Conservation (phyloP, 2,329 filamentous ascomycete species). For the Alternaria arborescens region DNA sequence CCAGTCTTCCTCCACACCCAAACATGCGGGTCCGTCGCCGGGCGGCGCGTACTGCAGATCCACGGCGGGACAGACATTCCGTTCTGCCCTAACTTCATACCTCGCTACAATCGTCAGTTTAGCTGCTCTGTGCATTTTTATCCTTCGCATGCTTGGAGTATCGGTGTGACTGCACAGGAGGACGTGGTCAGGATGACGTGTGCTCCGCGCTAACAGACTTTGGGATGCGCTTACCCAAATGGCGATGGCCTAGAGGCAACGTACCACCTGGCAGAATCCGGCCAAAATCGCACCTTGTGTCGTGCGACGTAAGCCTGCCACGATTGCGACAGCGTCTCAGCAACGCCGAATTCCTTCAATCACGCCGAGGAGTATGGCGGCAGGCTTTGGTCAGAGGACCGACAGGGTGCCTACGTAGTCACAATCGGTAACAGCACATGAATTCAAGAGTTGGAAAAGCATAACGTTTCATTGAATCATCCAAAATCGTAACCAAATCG, state of each 20-base stretch:
- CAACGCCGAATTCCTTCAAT: not conserved
- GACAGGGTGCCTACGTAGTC: not conserved
- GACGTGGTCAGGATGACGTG: constrained; percentile 1
- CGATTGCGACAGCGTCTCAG: not conserved
- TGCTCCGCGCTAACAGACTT: not conserved
- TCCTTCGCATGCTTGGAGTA: not conserved
- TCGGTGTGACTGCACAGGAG: not conserved
- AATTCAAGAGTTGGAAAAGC: not conserved
- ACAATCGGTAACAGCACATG: not conserved
- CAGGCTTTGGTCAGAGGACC: not conserved
- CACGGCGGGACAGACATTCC: not conserved
- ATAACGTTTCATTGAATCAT: constrained; percentile 8
- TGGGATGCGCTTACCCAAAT: not conserved
- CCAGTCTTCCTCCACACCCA: not conserved
- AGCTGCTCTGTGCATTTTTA: not conserved
- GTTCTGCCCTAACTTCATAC: not conserved
- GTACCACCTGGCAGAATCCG: not conserved
- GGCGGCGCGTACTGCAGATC: not conserved
- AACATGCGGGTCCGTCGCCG: not conserved
- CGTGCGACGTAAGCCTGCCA: not conserved
- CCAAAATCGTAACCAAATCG: constrained; percentile 6
- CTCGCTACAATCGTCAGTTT: not conserved
- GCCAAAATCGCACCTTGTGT: constrained; percentile 3
- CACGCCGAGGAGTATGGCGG: not conserved
- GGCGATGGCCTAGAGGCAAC: not conserved